A percentile compares a stretch with the other conserved stretches of the same genome.
These are phyloP conservation scores for Globisporangium ultimum DNA, from an alignment of 352 stramenopile genomes.

Conservation along the genomic window DNA sequence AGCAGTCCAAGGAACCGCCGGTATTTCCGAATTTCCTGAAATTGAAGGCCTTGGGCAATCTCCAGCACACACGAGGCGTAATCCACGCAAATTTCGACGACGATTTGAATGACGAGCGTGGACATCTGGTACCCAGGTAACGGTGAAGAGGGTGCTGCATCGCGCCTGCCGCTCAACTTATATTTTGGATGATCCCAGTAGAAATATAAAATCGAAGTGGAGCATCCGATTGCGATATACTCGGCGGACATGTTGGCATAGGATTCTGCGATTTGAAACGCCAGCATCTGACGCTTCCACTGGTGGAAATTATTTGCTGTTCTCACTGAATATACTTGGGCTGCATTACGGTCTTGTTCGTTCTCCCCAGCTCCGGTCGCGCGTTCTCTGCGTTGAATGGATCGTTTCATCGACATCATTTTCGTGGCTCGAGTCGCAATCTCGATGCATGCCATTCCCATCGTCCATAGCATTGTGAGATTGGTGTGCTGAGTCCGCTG, in stretches of 20 bases:
- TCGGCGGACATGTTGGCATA: constrained; percentile 51
- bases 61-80: constrained; percentile 10
- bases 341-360: no score
- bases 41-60: constrained; percentile 8
- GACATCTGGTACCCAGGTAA: neutral
- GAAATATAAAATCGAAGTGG: constrained; percentile 36
- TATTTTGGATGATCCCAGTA: constrained; percentile 35
- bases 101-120: constrained; percentile 1
- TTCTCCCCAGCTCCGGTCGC: no score
- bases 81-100: constrained; percentile 10
- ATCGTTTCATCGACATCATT: neutral
- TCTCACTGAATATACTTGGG: no score
- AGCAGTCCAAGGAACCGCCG: constrained; percentile 5
- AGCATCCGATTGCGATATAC: constrained; percentile 48
- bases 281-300: constrained; percentile 24
- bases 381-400: constrained; percentile 1
- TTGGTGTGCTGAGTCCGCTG: constrained; percentile 4
- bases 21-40: constrained; percentile 4
- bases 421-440: neutral
- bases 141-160: neutral
- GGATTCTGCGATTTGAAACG: constrained; percentile 31
- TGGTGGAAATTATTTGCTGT: constrained; percentile 15
- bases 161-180: neutral
- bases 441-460: constrained; percentile 8
- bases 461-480: constrained; percentile 6